Evolutionary conservation across 176 grass and related monocot genomes (phyloP).

Genomic region (Ampelocalamus luodianensis): DNA sequence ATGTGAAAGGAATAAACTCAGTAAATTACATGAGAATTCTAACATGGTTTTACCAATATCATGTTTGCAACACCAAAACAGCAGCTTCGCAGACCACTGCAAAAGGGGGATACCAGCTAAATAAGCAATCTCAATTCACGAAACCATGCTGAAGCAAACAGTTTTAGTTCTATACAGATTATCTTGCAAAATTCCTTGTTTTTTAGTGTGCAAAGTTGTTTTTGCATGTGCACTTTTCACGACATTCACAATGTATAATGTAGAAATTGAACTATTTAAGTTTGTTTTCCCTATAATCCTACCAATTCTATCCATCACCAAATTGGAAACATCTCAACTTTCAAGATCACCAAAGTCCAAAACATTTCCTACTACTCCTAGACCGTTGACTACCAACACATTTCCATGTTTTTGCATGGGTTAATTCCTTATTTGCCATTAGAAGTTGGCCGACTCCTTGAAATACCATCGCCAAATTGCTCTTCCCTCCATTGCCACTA

Average conservation of each 20-base stretch:
- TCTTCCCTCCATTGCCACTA: no score
- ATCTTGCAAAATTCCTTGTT: neutral
- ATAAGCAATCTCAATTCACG: constrained; percentile 41
- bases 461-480: no score
- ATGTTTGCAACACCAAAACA: constrained; percentile 97
- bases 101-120: constrained; percentile 50
- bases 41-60: constrained; percentile 92
- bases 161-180: neutral
- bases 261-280: neutral
- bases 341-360: neutral
- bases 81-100: constrained; percentile 95
- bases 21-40: constrained; percentile 43
- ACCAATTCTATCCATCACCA: neutral
- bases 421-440: no score
- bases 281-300: neutral
- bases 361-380: neutral
- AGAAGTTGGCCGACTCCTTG: no score
- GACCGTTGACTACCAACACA: neutral
- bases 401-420: neutral
- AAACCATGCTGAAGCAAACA: constrained; percentile 27
- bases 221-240: neutral
- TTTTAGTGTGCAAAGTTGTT: constrained; percentile 8
- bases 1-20: constrained; percentile 14
- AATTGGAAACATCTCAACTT: neutral
- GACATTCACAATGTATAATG: neutral